Conservation (phyloP, 176 grass and related monocot species). For the Phoenix dactylifera region DNA sequence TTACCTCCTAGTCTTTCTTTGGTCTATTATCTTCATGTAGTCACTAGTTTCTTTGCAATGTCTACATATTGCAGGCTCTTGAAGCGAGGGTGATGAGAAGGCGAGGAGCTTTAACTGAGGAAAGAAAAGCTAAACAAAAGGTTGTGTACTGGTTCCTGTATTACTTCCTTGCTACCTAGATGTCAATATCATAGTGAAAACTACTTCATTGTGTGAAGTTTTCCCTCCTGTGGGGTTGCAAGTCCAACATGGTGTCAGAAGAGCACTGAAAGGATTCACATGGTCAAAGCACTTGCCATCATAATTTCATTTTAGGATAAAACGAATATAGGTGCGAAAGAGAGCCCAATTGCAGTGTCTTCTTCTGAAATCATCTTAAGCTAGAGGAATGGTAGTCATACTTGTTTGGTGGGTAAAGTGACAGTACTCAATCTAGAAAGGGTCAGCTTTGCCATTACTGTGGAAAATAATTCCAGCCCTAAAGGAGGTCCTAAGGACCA, state of each 20-base stretch:
- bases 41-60: slow-evolving; percentile 5
- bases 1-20: slow-evolving; percentile 12
- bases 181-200: no score
- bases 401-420: no score
- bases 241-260: slow-evolving; percentile 29
- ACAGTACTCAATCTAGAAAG: no score
- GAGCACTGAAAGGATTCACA: slow-evolving; percentile 34
- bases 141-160: slow-evolving; percentile 21
- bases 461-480: no score
- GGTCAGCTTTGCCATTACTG: no score
- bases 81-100: slow-evolving; percentile 53
- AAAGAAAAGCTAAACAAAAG: slow-evolving; percentile 75
- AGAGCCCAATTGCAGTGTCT: no score
- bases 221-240: slow-evolving; percentile 2
- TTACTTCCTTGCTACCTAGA: not conserved
- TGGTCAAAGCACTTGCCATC: slow-evolving; percentile 3
- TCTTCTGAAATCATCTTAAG: no score
- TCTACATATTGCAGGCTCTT: slow-evolving; percentile 36
- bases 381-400: no score
- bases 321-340: no score
- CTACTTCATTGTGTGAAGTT: not conserved
- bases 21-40: slow-evolving; percentile 1
- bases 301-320: no score
- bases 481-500: no score
- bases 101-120: slow-evolving; percentile 23